Conservation (phyloP, 75 land plant genomes). For the Gnetum montanum region DNA sequence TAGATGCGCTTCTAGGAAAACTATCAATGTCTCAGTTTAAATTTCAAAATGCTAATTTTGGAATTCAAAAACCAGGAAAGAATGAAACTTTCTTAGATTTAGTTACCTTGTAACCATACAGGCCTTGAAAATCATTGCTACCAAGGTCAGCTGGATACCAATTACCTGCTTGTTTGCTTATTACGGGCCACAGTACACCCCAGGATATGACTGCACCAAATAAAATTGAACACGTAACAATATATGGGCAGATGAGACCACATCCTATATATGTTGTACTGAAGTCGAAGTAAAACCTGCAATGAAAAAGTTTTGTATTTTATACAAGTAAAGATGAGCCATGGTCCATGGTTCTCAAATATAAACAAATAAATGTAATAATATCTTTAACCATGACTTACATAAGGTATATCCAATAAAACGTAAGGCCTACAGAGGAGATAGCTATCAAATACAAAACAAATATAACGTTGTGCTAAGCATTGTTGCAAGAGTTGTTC, state of each 20-base stretch:
- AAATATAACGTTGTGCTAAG: no score
- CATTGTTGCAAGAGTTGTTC: no score
- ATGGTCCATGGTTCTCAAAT: background rate
- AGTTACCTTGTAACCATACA: constrained; percentile 54
- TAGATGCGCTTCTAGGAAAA: no score
- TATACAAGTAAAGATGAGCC: background rate
- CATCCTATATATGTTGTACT: constrained; percentile 51
- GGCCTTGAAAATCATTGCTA: constrained; percentile 41
- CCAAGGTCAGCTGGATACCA: constrained; percentile 46
- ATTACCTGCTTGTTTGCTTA: constrained; percentile 30
- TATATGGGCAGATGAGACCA: constrained; percentile 66
- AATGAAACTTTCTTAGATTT: background rate
- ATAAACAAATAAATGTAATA: background rate
- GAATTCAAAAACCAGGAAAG: background rate
- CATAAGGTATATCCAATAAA: no score
- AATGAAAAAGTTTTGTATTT: background rate
- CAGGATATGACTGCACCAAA: constrained; percentile 55
- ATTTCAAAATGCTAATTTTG: background rate
- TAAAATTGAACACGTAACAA: constrained; percentile 46
- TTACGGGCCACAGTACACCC: constrained; percentile 59
- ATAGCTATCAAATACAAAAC: no score
- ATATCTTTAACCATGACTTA: background rate
- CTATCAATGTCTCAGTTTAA: no score
- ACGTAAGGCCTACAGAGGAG: no score
- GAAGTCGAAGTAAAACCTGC: constrained; percentile 59